A percentile compares a stretch with the other conserved stretches of the same genome.
Evolutionary conservation across 805 yeast genomes (phyloP).

Genomic region (Wickerhamomyces bovis): DNA sequence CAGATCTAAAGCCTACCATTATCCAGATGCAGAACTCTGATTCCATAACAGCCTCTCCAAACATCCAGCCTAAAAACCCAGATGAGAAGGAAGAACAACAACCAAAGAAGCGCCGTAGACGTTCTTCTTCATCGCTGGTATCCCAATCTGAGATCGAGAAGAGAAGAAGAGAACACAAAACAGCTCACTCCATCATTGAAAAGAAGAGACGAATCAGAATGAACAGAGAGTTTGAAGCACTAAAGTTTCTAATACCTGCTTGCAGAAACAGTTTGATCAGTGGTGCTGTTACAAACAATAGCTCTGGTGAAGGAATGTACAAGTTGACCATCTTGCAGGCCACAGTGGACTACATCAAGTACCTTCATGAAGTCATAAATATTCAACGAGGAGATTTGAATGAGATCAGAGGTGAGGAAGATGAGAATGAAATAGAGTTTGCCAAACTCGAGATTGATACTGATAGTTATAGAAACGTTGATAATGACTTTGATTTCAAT

Average conservation of each 20-base stretch:
- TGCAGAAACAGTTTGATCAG: conserved; percentile 41
- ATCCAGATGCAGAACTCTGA: conserved; percentile 32
- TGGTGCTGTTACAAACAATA: conserved; percentile 8
- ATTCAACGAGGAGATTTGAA: conserved; percentile 42
- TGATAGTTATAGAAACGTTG: conserved; percentile 54
- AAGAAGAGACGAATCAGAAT: conserved; percentile 72
- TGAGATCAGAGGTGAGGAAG: conserved; percentile 26
- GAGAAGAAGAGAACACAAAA: conserved; percentile 42
- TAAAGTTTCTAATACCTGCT: conserved; percentile 73
- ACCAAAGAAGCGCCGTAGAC: conserved; percentile 21
- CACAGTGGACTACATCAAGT: conserved; percentile 75
- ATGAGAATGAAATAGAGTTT: conserved; percentile 30
- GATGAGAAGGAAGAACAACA: background rate
- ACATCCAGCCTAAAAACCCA: background rate
- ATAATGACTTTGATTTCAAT: conserved; percentile 46
- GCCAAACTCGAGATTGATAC: conserved; percentile 52
- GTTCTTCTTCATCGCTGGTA: conserved; percentile 19
- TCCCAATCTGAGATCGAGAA: conserved; percentile 30
- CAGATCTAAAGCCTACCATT: conserved; percentile 40
- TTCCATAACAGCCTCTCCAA: background rate
- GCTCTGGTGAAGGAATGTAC: conserved; percentile 58
- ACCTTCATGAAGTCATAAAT: conserved; percentile 54
- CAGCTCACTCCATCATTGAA: conserved; percentile 73
- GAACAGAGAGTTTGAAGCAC: conserved; percentile 78
- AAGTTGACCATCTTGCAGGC: conserved; percentile 75